Evolutionary conservation across 345 rosid species (phyloP).

Genomic region (Lumnitzera littorea): DNA sequence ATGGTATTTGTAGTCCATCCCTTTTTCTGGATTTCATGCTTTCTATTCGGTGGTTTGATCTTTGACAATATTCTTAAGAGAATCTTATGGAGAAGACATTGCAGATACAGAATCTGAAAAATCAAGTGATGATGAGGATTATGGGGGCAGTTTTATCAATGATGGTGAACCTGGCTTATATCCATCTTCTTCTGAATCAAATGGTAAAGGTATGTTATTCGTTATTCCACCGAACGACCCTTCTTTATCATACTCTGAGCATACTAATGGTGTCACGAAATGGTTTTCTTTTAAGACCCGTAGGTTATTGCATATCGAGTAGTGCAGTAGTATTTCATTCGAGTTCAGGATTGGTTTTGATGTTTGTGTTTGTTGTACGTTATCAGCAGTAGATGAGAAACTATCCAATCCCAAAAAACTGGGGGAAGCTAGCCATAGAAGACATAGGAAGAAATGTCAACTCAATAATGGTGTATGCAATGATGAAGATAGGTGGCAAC

Average conservation of each 20-base stretch:
- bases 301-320: too few relatives aligned
- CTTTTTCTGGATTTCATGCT: background rate
- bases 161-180: conserved; percentile 31
- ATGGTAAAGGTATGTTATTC: conserved; percentile 27
- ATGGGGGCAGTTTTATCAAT: conserved; percentile 65
- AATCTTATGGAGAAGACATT: conserved; percentile 64
- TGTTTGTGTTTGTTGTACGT: conserved; percentile 6
- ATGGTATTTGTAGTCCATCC: too few relatives aligned
- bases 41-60: background rate
- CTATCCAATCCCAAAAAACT: conserved; percentile 15
- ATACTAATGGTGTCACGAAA: too few relatives aligned
- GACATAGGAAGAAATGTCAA: conserved; percentile 42
- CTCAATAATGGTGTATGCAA: conserved; percentile 28
- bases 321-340: background rate
- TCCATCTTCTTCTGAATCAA: conserved; percentile 24
- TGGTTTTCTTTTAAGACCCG: too few relatives aligned
- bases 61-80: conserved; percentile 30
- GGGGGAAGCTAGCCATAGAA: conserved; percentile 18
- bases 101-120: conserved; percentile 46
- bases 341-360: background rate
- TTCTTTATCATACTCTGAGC: background rate
- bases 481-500: conserved; percentile 21
- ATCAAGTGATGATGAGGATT: conserved; percentile 47
- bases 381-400: conserved; percentile 19
- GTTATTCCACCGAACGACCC: background rate